Percentiles rank a stretch among this genome's conserved stretches.
phyloP scores from a whole-genome alignment of 2,329 filamentous ascomycete genomes.

The Aspergillus udagawae region DNA sequence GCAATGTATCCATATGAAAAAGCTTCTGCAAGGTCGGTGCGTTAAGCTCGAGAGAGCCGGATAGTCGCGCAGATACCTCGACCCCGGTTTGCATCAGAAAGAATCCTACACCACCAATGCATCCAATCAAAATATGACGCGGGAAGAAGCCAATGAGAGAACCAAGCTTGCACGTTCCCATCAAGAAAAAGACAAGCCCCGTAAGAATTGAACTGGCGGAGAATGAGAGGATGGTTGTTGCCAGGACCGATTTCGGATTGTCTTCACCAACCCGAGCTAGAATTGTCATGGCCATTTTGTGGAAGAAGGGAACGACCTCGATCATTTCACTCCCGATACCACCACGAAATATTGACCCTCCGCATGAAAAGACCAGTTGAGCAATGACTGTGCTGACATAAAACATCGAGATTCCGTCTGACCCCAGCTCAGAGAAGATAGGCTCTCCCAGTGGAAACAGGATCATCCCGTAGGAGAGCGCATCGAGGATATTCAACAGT shows the following conservation, averaged over 20 bases:
- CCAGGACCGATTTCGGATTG: slow-evolving; percentile 79
- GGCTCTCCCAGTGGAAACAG: slow-evolving; percentile 86
- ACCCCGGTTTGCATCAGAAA: slow-evolving; percentile 89
- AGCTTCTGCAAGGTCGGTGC: slow-evolving; percentile 71
- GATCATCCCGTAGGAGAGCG: slow-evolving; percentile 94
- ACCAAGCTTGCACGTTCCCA: slow-evolving; percentile 82
- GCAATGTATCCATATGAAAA: slow-evolving; percentile 67
- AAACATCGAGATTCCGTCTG: slow-evolving; percentile 96
- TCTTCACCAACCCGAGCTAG: slow-evolving; percentile 72
- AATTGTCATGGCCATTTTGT: slow-evolving; percentile 94
- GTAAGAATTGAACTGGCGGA: slow-evolving; percentile 87
- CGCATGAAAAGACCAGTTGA: slow-evolving; percentile 80
- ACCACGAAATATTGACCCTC: slow-evolving; percentile 82
- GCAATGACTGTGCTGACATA: slow-evolving; percentile 96
- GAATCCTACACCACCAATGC: slow-evolving; percentile 94
- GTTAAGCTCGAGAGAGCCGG: slow-evolving; percentile 80
- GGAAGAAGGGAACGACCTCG: slow-evolving; percentile 97
- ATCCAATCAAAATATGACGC: slow-evolving; percentile 91
- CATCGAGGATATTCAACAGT: slow-evolving; percentile 88
- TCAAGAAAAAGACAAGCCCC: slow-evolving; percentile 83
- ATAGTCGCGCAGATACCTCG: slow-evolving; percentile 84
- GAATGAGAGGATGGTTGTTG: slow-evolving; percentile 90
- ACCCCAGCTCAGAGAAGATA: slow-evolving; percentile 78
- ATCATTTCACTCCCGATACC: slow-evolving; percentile 97
- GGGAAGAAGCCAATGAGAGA: slow-evolving; percentile 97